phyloP scores from a whole-genome alignment of 1,139 yeast genomes.

The Zygosaccharomyces sapae region DNA sequence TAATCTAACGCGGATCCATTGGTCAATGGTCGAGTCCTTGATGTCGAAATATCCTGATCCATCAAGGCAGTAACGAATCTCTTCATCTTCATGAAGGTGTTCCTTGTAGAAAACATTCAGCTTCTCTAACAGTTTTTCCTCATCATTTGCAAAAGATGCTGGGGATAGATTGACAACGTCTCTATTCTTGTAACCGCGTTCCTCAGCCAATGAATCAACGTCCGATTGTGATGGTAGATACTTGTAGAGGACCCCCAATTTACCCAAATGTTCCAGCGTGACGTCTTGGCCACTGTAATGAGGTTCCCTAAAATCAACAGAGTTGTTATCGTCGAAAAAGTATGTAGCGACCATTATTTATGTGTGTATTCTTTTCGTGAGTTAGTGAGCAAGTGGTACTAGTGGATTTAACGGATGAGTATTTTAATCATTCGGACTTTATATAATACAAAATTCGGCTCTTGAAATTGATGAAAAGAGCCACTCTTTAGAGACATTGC shows the following conservation, averaged over 20 bases:
- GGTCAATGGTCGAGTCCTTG: slow-evolving; percentile 53
- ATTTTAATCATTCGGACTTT: background rate
- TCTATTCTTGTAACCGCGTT: slow-evolving; percentile 73
- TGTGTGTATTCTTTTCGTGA: background rate
- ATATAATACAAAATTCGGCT: background rate
- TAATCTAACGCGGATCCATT: slow-evolving; percentile 76
- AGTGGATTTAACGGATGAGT: too few species aligned
- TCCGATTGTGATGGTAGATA: slow-evolving; percentile 51
- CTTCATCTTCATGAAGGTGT: slow-evolving; percentile 96
- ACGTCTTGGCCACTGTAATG: slow-evolving; percentile 70
- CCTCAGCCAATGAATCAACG: slow-evolving; percentile 63
- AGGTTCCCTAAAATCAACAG: slow-evolving; percentile 65
- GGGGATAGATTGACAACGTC: slow-evolving; percentile 65
- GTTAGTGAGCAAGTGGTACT: too few species aligned
- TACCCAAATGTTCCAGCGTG: slow-evolving; percentile 44
- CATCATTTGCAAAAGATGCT: slow-evolving; percentile 60
- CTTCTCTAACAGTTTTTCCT: slow-evolving; percentile 56
- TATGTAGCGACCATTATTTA: slow-evolving; percentile 45
- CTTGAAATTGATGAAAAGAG: background rate
- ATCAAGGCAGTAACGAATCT: slow-evolving; percentile 80
- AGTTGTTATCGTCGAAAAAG: slow-evolving; percentile 64
- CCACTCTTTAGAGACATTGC: slow-evolving; percentile 1
- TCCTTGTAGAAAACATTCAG: slow-evolving; percentile 72
- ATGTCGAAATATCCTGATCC: slow-evolving; percentile 95
- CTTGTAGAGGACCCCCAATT: slow-evolving; percentile 68